Conservation (phyloP, 2,329 filamentous ascomycete genomes). For the Colletotrichum magnum region DNA sequence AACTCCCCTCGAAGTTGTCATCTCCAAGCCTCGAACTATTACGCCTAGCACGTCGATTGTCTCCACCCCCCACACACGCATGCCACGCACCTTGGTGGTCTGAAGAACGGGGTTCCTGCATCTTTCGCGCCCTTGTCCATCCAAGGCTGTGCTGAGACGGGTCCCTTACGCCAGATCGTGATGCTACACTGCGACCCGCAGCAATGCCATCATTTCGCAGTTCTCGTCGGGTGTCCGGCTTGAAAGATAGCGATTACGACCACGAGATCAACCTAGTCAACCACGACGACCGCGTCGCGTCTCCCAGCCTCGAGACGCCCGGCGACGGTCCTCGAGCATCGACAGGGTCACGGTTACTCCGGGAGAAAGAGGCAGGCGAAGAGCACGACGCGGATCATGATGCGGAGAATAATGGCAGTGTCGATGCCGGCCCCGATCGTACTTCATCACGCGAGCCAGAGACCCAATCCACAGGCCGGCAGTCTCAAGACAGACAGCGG, state of each 20-base stretch:
- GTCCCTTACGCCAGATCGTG: slow-evolving; percentile 2
- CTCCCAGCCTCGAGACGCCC: slow-evolving; percentile 28
- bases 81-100: slow-evolving; percentile 11
- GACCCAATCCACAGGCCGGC: slow-evolving; percentile 8
- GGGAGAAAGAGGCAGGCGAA: slow-evolving; percentile 24
- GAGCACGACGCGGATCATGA: slow-evolving; percentile 5
- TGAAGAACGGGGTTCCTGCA: slow-evolving; percentile 4
- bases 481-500: slow-evolving; percentile 10
- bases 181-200: slow-evolving; percentile 28
- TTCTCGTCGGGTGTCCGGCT: slow-evolving; percentile 68
- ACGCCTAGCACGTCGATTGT: neutral
- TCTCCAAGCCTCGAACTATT: slow-evolving; percentile 1
- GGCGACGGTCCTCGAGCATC: slow-evolving; percentile 26
- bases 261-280: slow-evolving; percentile 81
- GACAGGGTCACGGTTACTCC: slow-evolving; percentile 31
- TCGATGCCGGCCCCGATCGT: slow-evolving; percentile 2
- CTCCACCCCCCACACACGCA: slow-evolving; percentile 41
- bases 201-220: slow-evolving; percentile 58
- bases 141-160: neutral
- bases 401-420: neutral
- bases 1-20: neutral
- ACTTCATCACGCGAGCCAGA: slow-evolving; percentile 8
- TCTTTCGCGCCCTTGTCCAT: neutral
- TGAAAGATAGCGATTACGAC: slow-evolving; percentile 75
- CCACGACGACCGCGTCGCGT: slow-evolving; percentile 51